Conservation (phyloP, 2,329 filamentous ascomycete genomes). For the Monosporascus sp. region DNA sequence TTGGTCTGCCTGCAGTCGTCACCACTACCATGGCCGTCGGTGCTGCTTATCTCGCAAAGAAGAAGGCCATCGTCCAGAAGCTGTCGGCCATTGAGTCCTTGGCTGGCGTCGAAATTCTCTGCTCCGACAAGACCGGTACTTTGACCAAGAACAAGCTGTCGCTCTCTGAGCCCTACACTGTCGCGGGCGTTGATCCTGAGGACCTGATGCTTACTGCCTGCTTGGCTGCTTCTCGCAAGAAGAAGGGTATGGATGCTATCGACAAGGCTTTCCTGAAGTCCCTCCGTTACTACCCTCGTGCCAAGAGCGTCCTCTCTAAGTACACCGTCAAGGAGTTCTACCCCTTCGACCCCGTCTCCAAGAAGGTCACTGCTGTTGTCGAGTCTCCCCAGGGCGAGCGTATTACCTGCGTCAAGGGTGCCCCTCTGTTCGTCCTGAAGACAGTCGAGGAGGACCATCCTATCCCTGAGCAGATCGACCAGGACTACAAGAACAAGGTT, state of each 20-base stretch:
- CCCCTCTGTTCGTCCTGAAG: slow-evolving; percentile 80
- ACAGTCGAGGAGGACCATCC: slow-evolving; percentile 81
- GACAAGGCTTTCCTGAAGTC: slow-evolving; percentile 93
- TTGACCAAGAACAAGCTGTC: slow-evolving; percentile 93
- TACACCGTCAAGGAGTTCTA: slow-evolving; percentile 82
- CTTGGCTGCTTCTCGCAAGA: slow-evolving; percentile 84
- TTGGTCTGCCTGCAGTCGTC: slow-evolving; percentile 88
- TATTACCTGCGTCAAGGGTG: slow-evolving; percentile 87
- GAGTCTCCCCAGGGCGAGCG: slow-evolving; percentile 77
- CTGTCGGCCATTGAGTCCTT: slow-evolving; percentile 87
- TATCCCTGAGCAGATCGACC: slow-evolving; percentile 69
- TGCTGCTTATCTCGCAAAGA: slow-evolving; percentile 85
- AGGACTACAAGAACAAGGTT: slow-evolving; percentile 87
- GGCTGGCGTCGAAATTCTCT: slow-evolving; percentile 88
- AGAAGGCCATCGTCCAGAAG: slow-evolving; percentile 91
- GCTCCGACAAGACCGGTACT: slow-evolving; percentile 91
- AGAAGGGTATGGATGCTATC: slow-evolving; percentile 92
- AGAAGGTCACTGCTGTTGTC: slow-evolving; percentile 83
- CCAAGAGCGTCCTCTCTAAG: slow-evolving; percentile 73
- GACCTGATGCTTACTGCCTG: slow-evolving; percentile 91
- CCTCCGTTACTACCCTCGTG: slow-evolving; percentile 73
- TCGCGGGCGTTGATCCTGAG: slow-evolving; percentile 75
- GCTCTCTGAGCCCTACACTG: slow-evolving; percentile 76
- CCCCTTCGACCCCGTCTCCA: slow-evolving; percentile 88
- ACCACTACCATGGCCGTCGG: slow-evolving; percentile 95